Evolutionary conservation across 306 rosid genomes (phyloP), one percentile per base, ranked within the genome.

Genomic region (Chamaecrista fasciculata): DNA sequence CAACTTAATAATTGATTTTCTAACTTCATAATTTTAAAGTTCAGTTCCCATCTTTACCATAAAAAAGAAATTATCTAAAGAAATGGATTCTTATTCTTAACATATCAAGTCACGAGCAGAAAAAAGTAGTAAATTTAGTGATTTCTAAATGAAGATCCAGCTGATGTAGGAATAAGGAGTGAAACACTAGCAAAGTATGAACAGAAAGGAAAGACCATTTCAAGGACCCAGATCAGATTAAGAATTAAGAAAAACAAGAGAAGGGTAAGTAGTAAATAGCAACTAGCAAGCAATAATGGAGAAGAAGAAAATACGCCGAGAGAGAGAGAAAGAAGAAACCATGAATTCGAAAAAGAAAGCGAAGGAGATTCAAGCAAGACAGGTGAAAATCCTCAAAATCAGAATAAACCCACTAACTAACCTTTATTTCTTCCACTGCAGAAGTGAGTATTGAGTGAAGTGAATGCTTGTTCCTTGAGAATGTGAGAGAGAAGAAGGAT

Each of bases 101-200:
- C 63, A 47, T 37, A 60, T 16, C 3, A 67, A 62, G 25, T 57
- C 58, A 67, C 67, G 18, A 23, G 43, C 37, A 48, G 64, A 44
- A 28, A 34, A 8, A 34, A 40, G 44, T 4, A 16, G 14, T 59
- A 62, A 72, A 62, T 19, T 47, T 23, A 73, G 75, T 16, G 23
- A 61, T 31, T 46, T 68, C 60, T 36, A 63, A 70, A 67, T 51
- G 60, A 81, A 81, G 79, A 81, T 81, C 82, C 64, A 60, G 51
- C 71, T 34, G 29, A 62, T 39, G 33, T 31, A 6, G 66, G 16
- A 26, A 18, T 14, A 69, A 40, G 40, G 34, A 37, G 24, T 56
- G 58, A 77, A 62, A 76, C 62, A 8, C 9, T 11, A 51, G 50
- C 25, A 25, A 56, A 76, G 28, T 24, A 18, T 1, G 68, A 62